Conservation (phyloP, 768 basidiomycete genomes). For the Sistotremastrum suecicum region DNA sequence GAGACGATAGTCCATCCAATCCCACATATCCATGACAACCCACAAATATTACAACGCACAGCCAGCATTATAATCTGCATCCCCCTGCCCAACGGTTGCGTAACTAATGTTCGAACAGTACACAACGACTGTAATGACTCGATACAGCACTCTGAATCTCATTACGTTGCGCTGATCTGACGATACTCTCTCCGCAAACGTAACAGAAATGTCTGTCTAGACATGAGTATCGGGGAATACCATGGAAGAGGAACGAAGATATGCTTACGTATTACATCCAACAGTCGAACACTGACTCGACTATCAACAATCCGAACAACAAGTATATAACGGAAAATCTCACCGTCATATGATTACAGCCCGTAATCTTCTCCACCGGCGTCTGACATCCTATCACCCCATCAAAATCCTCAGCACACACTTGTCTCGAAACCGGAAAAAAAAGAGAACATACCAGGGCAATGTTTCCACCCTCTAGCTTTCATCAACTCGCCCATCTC, state of each 20-base stretch:
- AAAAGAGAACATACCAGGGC: conserved; percentile 7
- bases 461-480: conserved; percentile 10
- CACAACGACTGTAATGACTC: conserved; percentile 14
- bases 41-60: too few species aligned
- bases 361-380: conserved; percentile 34
- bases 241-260: background rate
- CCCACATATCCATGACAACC: too few species aligned
- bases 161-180: conserved; percentile 20
- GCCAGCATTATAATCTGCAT: too few species aligned
- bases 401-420: too few species aligned
- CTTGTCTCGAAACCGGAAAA: too few species aligned
- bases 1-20: too few species aligned
- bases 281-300: conserved; percentile 34
- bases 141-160: conserved; percentile 19
- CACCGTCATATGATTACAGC: conserved; percentile 49
- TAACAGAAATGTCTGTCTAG: conserved; percentile 36
- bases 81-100: too few species aligned
- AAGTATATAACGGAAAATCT: conserved; percentile 10
- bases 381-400: conserved; percentile 26
- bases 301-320: background rate
- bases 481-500: conserved; percentile 10
- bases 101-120: background rate
- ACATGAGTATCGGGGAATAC: background rate
- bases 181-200: conserved; percentile 32
- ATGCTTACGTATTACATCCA: conserved; percentile 34